phyloP scores from a whole-genome alignment of 2,329 filamentous ascomycete genomes.

The Colletotrichum coccodes region DNA sequence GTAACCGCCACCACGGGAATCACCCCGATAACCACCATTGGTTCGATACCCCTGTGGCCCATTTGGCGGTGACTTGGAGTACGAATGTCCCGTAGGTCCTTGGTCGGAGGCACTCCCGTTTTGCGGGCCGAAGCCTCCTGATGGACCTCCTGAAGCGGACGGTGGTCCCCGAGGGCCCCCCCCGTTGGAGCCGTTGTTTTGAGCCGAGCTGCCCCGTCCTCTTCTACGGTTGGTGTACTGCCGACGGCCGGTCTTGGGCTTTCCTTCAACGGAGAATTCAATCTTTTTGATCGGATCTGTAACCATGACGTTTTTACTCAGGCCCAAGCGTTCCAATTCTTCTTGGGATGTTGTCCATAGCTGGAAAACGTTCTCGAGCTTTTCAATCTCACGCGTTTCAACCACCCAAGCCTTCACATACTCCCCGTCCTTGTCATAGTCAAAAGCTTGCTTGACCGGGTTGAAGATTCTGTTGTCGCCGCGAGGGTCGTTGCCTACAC shows the following conservation, averaged over 20 bases:
- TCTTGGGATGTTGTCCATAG: conserved; percentile 71
- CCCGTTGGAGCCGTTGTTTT: neutral
- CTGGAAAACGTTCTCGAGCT: conserved; percentile 73
- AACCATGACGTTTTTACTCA: conserved; percentile 71
- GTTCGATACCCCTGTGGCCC: conserved; percentile 23
- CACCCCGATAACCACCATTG: conserved; percentile 18
- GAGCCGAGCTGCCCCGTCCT: conserved; percentile 31
- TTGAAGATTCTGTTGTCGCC: conserved; percentile 81
- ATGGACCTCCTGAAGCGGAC: neutral
- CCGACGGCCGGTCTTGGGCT: conserved; percentile 50
- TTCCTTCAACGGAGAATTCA: conserved; percentile 68
- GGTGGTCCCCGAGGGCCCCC: conserved; percentile 11
- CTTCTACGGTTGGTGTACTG: conserved; percentile 42
- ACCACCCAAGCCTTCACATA: conserved; percentile 81
- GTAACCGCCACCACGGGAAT: conserved; percentile 15
- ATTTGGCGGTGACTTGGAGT: neutral
- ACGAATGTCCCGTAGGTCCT: neutral
- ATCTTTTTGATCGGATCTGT: conserved; percentile 74
- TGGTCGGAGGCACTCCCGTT: neutral
- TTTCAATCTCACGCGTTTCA: conserved; percentile 68
- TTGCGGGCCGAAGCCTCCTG: neutral
- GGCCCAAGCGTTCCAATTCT: conserved; percentile 64
- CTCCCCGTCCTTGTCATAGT: conserved; percentile 76
- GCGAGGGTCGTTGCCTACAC: conserved; percentile 82
- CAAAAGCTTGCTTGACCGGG: conserved; percentile 81